Evolutionary conservation across 306 rosid genomes (phyloP), one percentile per base, ranked within the genome.

Genomic region (Ceratonia siliqua): DNA sequence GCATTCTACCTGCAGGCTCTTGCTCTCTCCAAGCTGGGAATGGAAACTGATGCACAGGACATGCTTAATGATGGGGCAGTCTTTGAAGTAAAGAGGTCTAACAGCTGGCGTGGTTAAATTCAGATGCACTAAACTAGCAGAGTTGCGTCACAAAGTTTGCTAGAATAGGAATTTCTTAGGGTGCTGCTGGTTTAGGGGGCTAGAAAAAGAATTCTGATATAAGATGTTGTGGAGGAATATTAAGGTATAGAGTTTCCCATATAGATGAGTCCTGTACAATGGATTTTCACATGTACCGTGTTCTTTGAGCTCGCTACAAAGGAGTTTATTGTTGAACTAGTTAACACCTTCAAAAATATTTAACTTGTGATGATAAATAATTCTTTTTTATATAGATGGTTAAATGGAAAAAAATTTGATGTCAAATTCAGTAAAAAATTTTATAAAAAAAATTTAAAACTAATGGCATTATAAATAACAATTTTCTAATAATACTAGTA

Each of bases 1-100:
- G 91, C 97, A 30, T 94, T 94, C 87, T 94, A 89, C 82, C 74
- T 89, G 80, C 98, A 94, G 69, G 98, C 97, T 30, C 96, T 91
- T 53, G 94, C 98, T 3, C 93, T 94, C 69, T 89, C 97, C 0
- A 94, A 88, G 91, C 91, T 94, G 17, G 97, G 98, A 82, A 94
- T 94, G 98, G 97, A 91, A 77, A 88, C 97, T 5, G 98, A 94
- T 73, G 96, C 97, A 6, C 96, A 87, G 70, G 98, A 94, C 86
- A 94, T 94, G 98, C 94, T 94, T 55, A 88, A 88, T 50, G 97
- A 94, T 20, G 98, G 97, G 8, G 93, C 91, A 6, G 63, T 91
- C 70, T 91, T 94, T 21, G 98, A 94, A 80, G 86, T 85, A 0
- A 94, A 89, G 89, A 85, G 89, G 36, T 86, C 91, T 36, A 94